Conservation (phyloP, 345 rosid species). For the Lepidium aucheri region DNA sequence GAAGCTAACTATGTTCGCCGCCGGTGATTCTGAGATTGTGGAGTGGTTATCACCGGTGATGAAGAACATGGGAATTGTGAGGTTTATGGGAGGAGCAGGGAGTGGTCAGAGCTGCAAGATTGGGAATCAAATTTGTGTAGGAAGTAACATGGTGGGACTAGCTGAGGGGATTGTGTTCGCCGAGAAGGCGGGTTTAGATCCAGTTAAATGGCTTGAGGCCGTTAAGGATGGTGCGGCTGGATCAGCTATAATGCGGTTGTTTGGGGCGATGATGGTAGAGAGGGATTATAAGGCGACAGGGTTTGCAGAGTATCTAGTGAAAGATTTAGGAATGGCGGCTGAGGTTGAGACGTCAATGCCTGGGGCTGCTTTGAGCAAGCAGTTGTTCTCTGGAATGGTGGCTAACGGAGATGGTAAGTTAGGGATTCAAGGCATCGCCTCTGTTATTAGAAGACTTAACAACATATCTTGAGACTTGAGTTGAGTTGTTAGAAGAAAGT, state of each 20-base stretch:
- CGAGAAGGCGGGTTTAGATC: constrained; percentile 52
- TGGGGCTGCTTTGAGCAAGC: constrained; percentile 70
- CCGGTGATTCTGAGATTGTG: constrained; percentile 50
- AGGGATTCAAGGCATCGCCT: constrained; percentile 65
- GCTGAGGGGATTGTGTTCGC: constrained; percentile 79
- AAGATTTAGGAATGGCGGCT: constrained; percentile 83
- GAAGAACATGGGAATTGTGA: constrained; percentile 46
- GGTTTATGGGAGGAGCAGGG: constrained; percentile 66
- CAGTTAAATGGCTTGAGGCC: constrained; percentile 36
- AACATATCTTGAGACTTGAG: neutral
- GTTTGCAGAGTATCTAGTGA: constrained; percentile 71
- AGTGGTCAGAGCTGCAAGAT: constrained; percentile 75
- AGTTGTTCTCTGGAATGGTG: constrained; percentile 71
- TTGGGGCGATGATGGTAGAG: constrained; percentile 56
- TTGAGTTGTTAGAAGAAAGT: neutral
- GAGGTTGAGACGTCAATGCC: constrained; percentile 44
- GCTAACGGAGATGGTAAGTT: constrained; percentile 69
- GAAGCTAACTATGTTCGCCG: constrained; percentile 54
- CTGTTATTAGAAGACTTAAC: constrained; percentile 67
- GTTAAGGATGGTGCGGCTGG: constrained; percentile 59
- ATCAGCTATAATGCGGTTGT: constrained; percentile 61
- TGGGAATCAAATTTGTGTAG: constrained; percentile 67
- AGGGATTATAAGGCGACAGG: constrained; percentile 66
- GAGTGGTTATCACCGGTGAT: constrained; percentile 57
- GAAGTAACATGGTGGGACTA: constrained; percentile 60